phyloP scores from a whole-genome alignment of 352 stramenopile species.

The Globisporangium spiculum region DNA sequence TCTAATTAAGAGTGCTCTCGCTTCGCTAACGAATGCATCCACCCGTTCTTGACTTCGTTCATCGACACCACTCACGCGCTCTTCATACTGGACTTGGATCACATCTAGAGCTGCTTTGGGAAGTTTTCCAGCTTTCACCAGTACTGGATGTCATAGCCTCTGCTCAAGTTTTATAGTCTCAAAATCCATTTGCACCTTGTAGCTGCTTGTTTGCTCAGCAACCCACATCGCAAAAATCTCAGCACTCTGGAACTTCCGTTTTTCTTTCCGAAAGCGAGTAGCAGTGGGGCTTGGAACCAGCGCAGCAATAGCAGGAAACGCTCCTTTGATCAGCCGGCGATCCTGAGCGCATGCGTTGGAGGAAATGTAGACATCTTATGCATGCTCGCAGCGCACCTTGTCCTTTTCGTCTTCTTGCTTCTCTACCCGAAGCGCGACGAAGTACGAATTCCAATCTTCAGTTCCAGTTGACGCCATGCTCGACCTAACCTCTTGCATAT shows the following conservation, averaged over 20 bases:
- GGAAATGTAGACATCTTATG: not conserved
- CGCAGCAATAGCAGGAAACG: constrained; percentile 27
- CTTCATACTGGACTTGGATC: not conserved
- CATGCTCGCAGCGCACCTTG: constrained; percentile 2
- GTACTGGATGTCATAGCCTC: constrained; percentile 13
- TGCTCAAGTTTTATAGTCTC: constrained; percentile 3
- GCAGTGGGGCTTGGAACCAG: constrained; percentile 26
- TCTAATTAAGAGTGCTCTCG: not conserved
- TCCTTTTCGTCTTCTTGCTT: constrained; percentile 16
- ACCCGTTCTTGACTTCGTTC: not conserved
- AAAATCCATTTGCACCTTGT: constrained; percentile 20
- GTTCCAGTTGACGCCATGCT: not conserved
- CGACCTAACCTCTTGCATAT: constrained; percentile 1
- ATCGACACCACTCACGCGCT: not conserved
- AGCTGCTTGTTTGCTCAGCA: constrained; percentile 16
- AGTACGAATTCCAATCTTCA: constrained; percentile 12
- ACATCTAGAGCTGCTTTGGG: not conserved
- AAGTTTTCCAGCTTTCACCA: not conserved
- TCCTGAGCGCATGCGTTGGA: not conserved
- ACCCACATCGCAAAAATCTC: constrained; percentile 25
- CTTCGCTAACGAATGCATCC: not conserved
- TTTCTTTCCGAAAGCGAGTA: constrained; percentile 8
- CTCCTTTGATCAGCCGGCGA: constrained; percentile 35
- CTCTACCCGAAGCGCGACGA: constrained; percentile 9
- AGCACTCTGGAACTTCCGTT: constrained; percentile 15